phyloP scores from a whole-genome alignment of 169 alveolate species.

The Cyclospora cayetanensis region DNA sequence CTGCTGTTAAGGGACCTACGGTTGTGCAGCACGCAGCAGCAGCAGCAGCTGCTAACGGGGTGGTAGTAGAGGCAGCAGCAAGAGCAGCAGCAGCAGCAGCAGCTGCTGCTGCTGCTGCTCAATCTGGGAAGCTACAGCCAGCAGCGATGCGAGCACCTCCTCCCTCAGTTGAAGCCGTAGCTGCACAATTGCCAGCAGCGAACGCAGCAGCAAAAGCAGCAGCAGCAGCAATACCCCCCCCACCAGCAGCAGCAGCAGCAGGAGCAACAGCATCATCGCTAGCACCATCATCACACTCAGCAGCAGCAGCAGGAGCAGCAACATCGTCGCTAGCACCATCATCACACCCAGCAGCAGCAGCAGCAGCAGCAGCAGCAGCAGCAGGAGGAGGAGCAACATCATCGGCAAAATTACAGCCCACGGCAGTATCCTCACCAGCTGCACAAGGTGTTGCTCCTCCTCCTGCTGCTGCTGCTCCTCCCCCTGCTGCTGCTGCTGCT shows the following conservation, averaged over 20 bases:
- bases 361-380: not conserved
- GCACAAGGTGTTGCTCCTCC: not conserved
- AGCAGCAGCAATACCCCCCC: not conserved
- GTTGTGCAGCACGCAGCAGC: not conserved
- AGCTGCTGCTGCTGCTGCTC: conserved; percentile 6
- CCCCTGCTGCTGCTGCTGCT: not conserved
- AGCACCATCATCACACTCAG: not conserved
- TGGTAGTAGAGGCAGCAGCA: not conserved
- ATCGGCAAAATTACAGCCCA: not conserved
- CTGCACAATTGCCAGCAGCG: not conserved
- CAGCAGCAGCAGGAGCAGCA: not conserved
- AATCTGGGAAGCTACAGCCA: not conserved
- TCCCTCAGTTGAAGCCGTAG: not conserved
- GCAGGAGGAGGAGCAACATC: not conserved
- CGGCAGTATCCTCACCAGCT: not conserved
- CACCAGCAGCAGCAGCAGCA: not conserved
- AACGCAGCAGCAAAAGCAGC: not conserved
- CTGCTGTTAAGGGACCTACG: not conserved
- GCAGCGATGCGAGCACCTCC: not conserved
- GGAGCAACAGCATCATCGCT: not conserved
- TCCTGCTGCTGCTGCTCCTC: not conserved
- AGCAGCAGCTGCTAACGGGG: not conserved
- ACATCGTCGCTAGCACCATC: not conserved
- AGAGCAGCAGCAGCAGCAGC: conserved; percentile 35
- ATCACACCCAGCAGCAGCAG: not conserved